A percentile compares a stretch with the other conserved stretches of the same genome.
Evolutionary conservation across 352 stramenopile genomes (phyloP).

Genomic region (Phytophthora podocarpi): DNA sequence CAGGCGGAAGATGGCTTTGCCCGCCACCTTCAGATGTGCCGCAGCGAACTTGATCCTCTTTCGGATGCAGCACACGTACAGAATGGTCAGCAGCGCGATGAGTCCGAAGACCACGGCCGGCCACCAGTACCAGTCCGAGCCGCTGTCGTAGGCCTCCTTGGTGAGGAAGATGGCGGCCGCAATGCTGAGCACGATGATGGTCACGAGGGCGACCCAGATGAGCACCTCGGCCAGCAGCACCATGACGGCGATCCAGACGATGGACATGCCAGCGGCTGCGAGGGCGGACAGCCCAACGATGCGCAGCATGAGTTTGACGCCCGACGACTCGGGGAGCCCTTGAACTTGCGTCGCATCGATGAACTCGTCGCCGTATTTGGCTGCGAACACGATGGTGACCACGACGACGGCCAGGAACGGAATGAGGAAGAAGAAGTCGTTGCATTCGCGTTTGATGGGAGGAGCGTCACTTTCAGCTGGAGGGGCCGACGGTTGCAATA

Average conservation of each 20-base stretch:
- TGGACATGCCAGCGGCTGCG: conserved; percentile 58
- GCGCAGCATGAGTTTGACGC: conserved; percentile 60
- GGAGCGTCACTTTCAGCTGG: conserved; percentile 5
- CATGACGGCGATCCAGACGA: conserved; percentile 83
- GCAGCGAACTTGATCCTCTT: conserved; percentile 92
- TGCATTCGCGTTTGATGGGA: conserved; percentile 55
- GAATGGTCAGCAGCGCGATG: conserved; percentile 49
- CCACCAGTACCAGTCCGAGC: conserved; percentile 70
- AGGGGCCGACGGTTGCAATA: conserved; percentile 12
- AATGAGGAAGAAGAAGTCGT: conserved; percentile 77
- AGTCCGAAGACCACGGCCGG: conserved; percentile 60
- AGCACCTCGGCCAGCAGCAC: conserved; percentile 69
- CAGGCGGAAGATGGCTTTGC: conserved; percentile 86
- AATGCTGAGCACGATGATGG: conserved; percentile 49
- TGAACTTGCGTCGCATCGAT: conserved; percentile 53
- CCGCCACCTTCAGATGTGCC: conserved; percentile 89
- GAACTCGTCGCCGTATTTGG: conserved; percentile 68
- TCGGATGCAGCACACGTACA: conserved; percentile 77
- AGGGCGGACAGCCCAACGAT: conserved; percentile 63
- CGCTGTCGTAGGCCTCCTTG: conserved; percentile 68
- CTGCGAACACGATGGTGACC: conserved; percentile 52
- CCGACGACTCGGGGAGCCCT: conserved; percentile 41
- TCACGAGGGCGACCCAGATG: conserved; percentile 48
- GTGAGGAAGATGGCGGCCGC: conserved; percentile 65
- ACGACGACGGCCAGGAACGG: conserved; percentile 65